Percentiles rank a stretch among this genome's conserved stretches.
phyloP scores from a whole-genome alignment of 2,329 filamentous ascomycete species.

The Cercospora citrullina region DNA sequence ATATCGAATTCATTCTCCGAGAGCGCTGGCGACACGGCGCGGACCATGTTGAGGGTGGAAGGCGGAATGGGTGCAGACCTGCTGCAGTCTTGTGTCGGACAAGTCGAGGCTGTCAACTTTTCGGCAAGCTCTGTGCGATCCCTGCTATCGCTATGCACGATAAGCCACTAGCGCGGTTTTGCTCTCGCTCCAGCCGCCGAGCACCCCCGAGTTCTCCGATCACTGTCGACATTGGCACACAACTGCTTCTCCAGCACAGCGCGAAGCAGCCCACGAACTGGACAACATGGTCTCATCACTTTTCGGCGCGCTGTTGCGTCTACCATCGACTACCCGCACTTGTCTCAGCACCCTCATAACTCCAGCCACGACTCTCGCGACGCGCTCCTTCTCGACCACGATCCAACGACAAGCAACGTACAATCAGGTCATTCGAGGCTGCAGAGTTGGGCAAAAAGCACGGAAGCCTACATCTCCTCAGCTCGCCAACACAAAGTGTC shows the following conservation, averaged over 20 bases:
- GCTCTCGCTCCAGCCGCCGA: not conserved
- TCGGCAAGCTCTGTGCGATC: conserved; percentile 6
- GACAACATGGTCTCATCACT: conserved; percentile 43
- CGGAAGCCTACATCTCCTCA: conserved; percentile 88
- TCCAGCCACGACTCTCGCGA: conserved; percentile 25
- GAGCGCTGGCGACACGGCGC: conserved; percentile 72
- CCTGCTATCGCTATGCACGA: conserved; percentile 4
- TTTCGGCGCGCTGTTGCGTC: conserved; percentile 43
- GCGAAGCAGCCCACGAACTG: not conserved
- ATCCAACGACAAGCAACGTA: conserved; percentile 47
- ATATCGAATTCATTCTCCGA: conserved; percentile 95
- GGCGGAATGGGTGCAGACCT: not conserved
- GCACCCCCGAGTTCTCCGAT: conserved; percentile 7
- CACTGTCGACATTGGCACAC: conserved; percentile 5
- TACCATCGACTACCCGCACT: conserved; percentile 32
- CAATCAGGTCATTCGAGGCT: conserved; percentile 62
- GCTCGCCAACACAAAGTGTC: conserved; percentile 61
- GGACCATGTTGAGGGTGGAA: conserved; percentile 34
- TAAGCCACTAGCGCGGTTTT: not conserved
- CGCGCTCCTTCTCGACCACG: conserved; percentile 44
- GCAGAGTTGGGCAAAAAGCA: conserved; percentile 73
- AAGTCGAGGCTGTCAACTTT: not conserved
- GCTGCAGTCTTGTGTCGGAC: not conserved
- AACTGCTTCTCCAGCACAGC: not conserved
- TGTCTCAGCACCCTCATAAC: conserved; percentile 29